These are phyloP conservation scores for Macrolepiota fuliginosa DNA, from an alignment of 768 basidiomycete genomes.

Conservation along the genomic window DNA sequence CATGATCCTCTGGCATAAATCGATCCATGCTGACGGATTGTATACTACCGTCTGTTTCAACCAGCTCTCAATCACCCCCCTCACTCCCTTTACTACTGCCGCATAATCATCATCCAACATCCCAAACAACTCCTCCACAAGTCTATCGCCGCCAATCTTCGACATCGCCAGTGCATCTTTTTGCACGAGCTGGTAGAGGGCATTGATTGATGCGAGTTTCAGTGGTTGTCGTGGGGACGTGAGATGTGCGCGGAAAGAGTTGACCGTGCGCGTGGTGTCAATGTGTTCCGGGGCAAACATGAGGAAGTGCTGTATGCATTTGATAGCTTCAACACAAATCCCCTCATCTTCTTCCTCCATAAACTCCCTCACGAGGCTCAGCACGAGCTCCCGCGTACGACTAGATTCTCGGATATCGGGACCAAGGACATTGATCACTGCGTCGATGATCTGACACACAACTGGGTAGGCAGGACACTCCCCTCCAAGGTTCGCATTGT, in stretches of 20 bases:
- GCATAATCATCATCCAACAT: constrained; percentile 90
- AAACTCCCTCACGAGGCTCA: constrained; percentile 85
- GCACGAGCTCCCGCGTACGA: constrained; percentile 73
- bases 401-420: constrained; percentile 92
- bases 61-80: constrained; percentile 93
- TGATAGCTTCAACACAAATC: constrained; percentile 90
- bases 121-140: constrained; percentile 93
- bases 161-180: constrained; percentile 91
- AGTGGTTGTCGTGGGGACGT: constrained; percentile 79
- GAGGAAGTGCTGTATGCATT: constrained; percentile 93
- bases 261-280: constrained; percentile 76
- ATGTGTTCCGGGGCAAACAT: constrained; percentile 92
- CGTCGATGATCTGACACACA: constrained; percentile 89
- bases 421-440: constrained; percentile 89
- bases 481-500: constrained; percentile 82
- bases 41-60: constrained; percentile 90
- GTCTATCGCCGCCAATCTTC: constrained; percentile 86
- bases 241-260: constrained; percentile 75
- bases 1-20: constrained; percentile 97
- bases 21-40: constrained; percentile 97
- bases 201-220: constrained; percentile 93
- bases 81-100: constrained; percentile 89
- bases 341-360: constrained; percentile 84
- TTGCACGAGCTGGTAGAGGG: constrained; percentile 95
- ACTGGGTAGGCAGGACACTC: constrained; percentile 92